These are phyloP conservation scores for Tricholoma matsutake DNA, from an alignment of 768 basidiomycete species.

Conservation along the genomic window DNA sequence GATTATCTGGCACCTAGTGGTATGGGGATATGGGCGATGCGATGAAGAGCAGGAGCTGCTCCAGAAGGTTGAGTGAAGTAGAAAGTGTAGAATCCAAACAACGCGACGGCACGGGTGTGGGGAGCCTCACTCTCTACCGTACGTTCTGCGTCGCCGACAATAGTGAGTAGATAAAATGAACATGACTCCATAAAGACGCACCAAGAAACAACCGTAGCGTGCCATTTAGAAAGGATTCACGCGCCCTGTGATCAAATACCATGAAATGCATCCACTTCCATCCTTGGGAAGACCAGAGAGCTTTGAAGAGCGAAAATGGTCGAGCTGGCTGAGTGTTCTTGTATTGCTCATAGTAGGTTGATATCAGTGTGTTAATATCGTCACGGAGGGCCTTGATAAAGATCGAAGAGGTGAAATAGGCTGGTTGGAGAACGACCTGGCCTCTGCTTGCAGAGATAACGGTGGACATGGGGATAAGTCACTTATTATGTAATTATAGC, in stretches of 20 bases:
- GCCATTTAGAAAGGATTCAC: slow-evolving; percentile 59
- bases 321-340: slow-evolving; percentile 24
- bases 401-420: slow-evolving; percentile 75
- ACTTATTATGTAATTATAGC: slow-evolving; percentile 25
- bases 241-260: slow-evolving; percentile 63
- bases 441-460: slow-evolving; percentile 53
- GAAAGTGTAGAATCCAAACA: slow-evolving; percentile 73
- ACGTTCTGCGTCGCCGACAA: slow-evolving; percentile 42
- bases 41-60: slow-evolving; percentile 48
- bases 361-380: slow-evolving; percentile 56
- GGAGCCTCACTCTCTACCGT: slow-evolving; percentile 46
- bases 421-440: slow-evolving; percentile 63
- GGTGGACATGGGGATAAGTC: slow-evolving; percentile 45
- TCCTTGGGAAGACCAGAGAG: slow-evolving; percentile 60
- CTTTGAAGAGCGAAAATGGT: slow-evolving; percentile 73
- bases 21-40: slow-evolving; percentile 54
- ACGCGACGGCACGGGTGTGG: slow-evolving; percentile 52
- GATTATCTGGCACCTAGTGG: slow-evolving; percentile 46
- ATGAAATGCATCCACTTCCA: slow-evolving; percentile 80
- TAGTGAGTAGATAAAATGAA: slow-evolving; percentile 1
- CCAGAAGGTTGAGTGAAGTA: slow-evolving; percentile 62
- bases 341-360: slow-evolving; percentile 52
- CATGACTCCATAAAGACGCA: slow-evolving; percentile 27
- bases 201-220: slow-evolving; percentile 66
- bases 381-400: slow-evolving; percentile 63